A percentile compares a stretch with the other conserved stretches of the same genome.
These are phyloP conservation scores for Intubia oerlemansii DNA, from an alignment of 2,329 filamentous ascomycete genomes.

Conservation along the genomic window DNA sequence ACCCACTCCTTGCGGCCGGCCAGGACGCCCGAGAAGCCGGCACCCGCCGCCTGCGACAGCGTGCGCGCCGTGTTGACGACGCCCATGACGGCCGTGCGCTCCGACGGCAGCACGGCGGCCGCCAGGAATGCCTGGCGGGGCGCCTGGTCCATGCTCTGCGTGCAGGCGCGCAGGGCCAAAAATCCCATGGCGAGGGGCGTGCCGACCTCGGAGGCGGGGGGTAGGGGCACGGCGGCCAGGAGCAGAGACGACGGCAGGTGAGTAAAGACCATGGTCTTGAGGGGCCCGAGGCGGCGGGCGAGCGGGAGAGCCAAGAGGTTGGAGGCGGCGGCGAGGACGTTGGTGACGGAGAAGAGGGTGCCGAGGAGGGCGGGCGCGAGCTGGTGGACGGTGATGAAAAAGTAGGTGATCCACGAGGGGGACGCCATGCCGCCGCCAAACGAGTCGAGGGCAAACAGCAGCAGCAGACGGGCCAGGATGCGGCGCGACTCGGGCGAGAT, in stretches of 20 bases:
- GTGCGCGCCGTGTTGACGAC: conserved; percentile 50
- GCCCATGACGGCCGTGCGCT: conserved; percentile 53
- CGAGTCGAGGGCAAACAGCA: conserved; percentile 20
- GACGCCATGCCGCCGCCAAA: conserved; percentile 22
- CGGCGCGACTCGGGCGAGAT: conserved; percentile 33
- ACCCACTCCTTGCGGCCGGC: conserved; percentile 16
- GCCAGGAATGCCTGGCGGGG: conserved; percentile 50
- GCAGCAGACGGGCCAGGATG: conserved; percentile 34
- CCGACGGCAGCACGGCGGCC: conserved; percentile 37
- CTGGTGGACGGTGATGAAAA: conserved; percentile 26
- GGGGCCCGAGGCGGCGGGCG: conserved; percentile 26
- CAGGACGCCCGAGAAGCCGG: conserved; percentile 41
- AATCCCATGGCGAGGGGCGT: conserved; percentile 21
- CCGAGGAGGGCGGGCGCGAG: conserved; percentile 28
- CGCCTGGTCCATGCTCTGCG: conserved; percentile 48
- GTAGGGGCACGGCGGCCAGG: conserved; percentile 30
- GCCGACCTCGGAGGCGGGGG: conserved; percentile 2
- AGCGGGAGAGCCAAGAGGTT: conserved; percentile 31
- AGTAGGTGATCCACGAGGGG: conserved; percentile 36
- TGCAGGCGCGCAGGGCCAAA: conserved; percentile 37
- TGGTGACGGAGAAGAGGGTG: conserved; percentile 31
- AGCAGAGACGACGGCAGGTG: conserved; percentile 49
- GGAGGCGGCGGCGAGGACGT: conserved; percentile 26
- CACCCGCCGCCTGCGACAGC: conserved; percentile 36
- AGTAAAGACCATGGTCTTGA: conserved; percentile 52